These are phyloP conservation scores for Athelia psychrophila DNA, from an alignment of 1,284 basidiomycete species.

Conservation along the genomic window DNA sequence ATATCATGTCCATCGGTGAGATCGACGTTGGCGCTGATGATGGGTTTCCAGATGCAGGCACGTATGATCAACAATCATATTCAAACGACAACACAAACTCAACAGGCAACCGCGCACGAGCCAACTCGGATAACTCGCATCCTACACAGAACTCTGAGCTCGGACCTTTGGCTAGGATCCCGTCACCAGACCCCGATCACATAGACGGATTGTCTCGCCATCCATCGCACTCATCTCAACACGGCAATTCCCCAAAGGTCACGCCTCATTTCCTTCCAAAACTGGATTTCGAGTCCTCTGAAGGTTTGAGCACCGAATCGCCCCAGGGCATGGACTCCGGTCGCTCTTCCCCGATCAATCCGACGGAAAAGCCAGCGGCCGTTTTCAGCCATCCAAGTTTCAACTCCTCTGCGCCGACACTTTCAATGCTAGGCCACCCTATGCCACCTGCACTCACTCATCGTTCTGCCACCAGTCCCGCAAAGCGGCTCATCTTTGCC, in stretches of 20 bases:
- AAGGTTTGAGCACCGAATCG: slow-evolving; percentile 24
- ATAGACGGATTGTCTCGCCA: slow-evolving; percentile 82
- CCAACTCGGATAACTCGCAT: slow-evolving; percentile 77
- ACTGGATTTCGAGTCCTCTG: slow-evolving; percentile 52
- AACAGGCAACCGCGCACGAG: slow-evolving; percentile 55
- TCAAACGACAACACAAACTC: slow-evolving; percentile 39
- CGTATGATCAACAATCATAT: slow-evolving; percentile 59
- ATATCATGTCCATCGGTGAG: slow-evolving; percentile 6
- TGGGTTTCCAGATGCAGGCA: slow-evolving; percentile 49
- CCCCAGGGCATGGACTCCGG: slow-evolving; percentile 22
- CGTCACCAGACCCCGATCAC: slow-evolving; percentile 78
- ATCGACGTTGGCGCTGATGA: slow-evolving; percentile 14
- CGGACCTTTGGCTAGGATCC: slow-evolving; percentile 75
- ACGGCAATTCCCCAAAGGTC: slow-evolving; percentile 19
- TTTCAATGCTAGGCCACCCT: slow-evolving; percentile 56
- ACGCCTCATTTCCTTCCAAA: slow-evolving; percentile 49
- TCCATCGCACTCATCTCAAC: slow-evolving; percentile 45
- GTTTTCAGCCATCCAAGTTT: slow-evolving; percentile 77
- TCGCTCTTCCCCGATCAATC: slow-evolving; percentile 25
- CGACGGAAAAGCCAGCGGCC: slow-evolving; percentile 24
- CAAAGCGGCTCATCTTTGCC: slow-evolving; percentile 83
- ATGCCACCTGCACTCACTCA: slow-evolving; percentile 50
- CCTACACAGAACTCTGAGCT: slow-evolving; percentile 49
- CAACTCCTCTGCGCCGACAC: slow-evolving; percentile 86
- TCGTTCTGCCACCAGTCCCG: slow-evolving; percentile 61